Base-by-base conservation (phyloP, 495 filamentous ascomycete genomes). In the Parachaetomium inaequale region DNA sequence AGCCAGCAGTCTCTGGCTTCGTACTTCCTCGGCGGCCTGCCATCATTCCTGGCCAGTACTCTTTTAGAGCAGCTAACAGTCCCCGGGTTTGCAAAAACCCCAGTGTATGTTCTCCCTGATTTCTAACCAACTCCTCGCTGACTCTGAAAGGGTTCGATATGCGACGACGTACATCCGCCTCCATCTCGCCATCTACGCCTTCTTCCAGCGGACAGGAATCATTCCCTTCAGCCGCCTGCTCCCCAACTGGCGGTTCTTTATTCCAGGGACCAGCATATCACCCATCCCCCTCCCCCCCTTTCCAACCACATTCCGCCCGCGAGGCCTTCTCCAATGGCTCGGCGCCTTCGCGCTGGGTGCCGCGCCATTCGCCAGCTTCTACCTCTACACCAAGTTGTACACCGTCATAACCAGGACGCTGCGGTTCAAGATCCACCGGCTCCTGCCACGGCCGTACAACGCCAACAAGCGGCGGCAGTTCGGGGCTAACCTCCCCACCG, bases 131-230 rank as follows among this genome's bases (percentile, higher is more conserved):
- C 3, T 1, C 14, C 12, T 7, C 25, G 6, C 63, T 42, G 34
- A 46, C 25, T 11, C 17, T 11, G 54, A 38, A 12, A 78, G 75
- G 59, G n/a, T 74, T 14, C 56, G 63, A n/a, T 68, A 57, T 17
- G 58, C 62, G 0, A 63, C 71, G 17, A 59, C 61, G 23, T 81
- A 79, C 46, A 58, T 80, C 14, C 70, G 69, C 21, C 67, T 82
- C 12, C 79, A 82, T 42, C 63, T 83, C 12, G 74, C 78, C 8
- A 61, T 82, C 38, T 83, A 77, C 61, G 71, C 75, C 7, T 75
- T 77, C 31, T 68, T 84, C 36, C 82, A 85, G 60, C 74, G 81
- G 51, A 66, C 79, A 1, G 76, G 79, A 32, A 62, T 85, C 14
- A 69, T 80, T 45, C 66, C 78, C 4, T 62, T 69, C 12, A 67